phyloP scores from a whole-genome alignment of 805 yeast species.

The Starmera quercuum region DNA sequence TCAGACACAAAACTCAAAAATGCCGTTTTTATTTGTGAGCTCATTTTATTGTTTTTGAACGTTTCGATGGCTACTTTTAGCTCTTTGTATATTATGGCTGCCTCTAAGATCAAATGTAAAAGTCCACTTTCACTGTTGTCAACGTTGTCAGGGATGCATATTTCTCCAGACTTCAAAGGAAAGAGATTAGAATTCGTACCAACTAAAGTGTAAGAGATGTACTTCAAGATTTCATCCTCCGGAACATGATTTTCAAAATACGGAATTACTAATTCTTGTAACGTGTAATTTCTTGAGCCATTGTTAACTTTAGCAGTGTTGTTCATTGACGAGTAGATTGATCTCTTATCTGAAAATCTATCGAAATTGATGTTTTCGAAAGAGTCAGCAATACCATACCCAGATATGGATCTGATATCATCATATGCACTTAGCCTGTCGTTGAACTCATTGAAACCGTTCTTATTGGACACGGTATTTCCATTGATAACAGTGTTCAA shows the following conservation, averaged over 20 bases:
- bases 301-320: slow-evolving; percentile 3
- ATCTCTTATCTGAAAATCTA: slow-evolving; percentile 28
- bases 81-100: slow-evolving; percentile 56
- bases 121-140: slow-evolving; percentile 50
- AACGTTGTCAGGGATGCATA: slow-evolving; percentile 41
- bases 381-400: slow-evolving; percentile 26
- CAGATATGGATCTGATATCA: slow-evolving; percentile 7
- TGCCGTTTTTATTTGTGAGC: slow-evolving; percentile 57
- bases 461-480: background rate
- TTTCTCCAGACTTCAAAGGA: slow-evolving; percentile 26
- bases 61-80: slow-evolving; percentile 27
- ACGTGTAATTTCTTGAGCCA: slow-evolving; percentile 12
- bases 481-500: slow-evolving; percentile 16
- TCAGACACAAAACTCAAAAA: slow-evolving; percentile 39
- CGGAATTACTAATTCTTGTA: slow-evolving; percentile 23
- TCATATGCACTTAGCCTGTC: slow-evolving; percentile 1
- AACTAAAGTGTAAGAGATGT: slow-evolving; percentile 45
- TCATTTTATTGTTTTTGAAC: slow-evolving; percentile 18
- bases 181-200: slow-evolving; percentile 57
- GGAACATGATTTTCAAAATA: slow-evolving; percentile 27
- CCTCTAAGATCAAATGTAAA: slow-evolving; percentile 55
- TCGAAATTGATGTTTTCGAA: slow-evolving; percentile 28
- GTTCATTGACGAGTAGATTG: slow-evolving; percentile 22
- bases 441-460: background rate
- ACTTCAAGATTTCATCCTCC: slow-evolving; percentile 36